Base-by-base conservation (phyloP, 257 asterid genomes). In the Forsythia viridissima region DNA sequence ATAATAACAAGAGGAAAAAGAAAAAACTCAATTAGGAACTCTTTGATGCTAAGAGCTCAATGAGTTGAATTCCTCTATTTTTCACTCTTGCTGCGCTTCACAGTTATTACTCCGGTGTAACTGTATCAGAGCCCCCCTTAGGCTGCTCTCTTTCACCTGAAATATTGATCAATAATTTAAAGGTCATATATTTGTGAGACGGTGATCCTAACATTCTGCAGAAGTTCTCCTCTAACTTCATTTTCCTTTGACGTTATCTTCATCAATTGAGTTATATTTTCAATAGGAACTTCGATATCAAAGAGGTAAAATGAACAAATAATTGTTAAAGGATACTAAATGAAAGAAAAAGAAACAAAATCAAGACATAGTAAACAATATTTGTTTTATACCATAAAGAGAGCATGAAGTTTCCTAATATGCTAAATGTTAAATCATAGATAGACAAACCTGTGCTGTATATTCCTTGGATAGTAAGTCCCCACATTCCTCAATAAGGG, bases 401-500 rank as follows among this genome's bases (percentile, higher is more conserved):
- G n/a, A 52, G 5, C 21, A 79, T 20, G 38, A 8, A 34, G 52
- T 44, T 44, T 18, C 39, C n/a, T 37, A 52, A 34, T 46, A 7
- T 24, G 52, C 69, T 30, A 68, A 12, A 3, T 18, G 8, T 18
- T 15, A 7, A 66, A 65, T 9, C 43, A 15, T 37, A 70, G 6
- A 37, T 51, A 8, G 24, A 46, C 20, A 55, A 73, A 91, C 94
- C 94, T 94, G 96, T 3, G 89, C 86, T 74, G 85, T 75, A 72
- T 79, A 79, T 18, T 83, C 36, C 78, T 83, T 88, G 52, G 88
- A 77, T 24, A 90, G 76, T 57, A 84, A 80, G 88, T 89, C 84
- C 44, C 97, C 94, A 76, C 94, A 90, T 80, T 94, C 96, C 72
- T 93, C 91, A 37, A 91, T 40, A 4, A 87, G 89, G 72, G 87